phyloP scores from a whole-genome alignment of 805 yeast species.

The Kodamaea fukazawae region DNA sequence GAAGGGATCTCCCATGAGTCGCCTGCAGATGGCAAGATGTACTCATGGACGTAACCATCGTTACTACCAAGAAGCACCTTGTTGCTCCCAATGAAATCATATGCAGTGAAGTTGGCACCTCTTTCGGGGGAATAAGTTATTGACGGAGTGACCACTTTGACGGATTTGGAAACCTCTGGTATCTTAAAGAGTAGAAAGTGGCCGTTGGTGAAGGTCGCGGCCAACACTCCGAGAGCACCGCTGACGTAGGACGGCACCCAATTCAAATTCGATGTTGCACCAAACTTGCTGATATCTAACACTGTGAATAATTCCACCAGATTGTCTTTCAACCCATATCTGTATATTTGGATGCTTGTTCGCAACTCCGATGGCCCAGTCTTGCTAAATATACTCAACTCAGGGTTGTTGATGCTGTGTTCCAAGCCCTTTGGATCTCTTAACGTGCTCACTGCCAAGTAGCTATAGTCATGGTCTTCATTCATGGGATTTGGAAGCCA shows the following conservation, averaged over 20 bases:
- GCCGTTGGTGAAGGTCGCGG: constrained; percentile 59
- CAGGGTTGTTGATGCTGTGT: constrained; percentile 22
- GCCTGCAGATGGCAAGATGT: constrained; percentile 34
- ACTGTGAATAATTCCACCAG: constrained; percentile 27
- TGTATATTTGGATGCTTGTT: constrained; percentile 48
- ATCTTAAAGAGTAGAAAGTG: constrained; percentile 47
- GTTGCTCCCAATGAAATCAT: constrained; percentile 44
- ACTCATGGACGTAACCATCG: constrained; percentile 62
- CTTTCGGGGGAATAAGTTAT: constrained; percentile 14
- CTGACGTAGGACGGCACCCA: constrained; percentile 37
- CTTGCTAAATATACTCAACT: constrained; percentile 30
- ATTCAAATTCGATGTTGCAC: constrained; percentile 41
- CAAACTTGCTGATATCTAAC: constrained; percentile 37
- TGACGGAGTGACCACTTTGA: constrained; percentile 12
- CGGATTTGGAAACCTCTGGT: constrained; percentile 17
- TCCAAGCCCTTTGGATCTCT: constrained; percentile 25
- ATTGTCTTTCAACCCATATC: constrained; percentile 27
- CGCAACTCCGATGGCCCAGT: constrained; percentile 12
- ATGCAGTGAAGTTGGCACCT: constrained; percentile 37
- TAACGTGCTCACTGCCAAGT: constrained; percentile 51
- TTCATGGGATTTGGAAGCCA: constrained; percentile 44
- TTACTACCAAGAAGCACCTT: constrained; percentile 54
- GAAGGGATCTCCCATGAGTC: constrained; percentile 27
- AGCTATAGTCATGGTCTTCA: constrained; percentile 23
- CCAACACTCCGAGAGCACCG: constrained; percentile 42